Evolutionary conservation across 768 basidiomycete species (phyloP), one percentile per base, ranked within the genome.

Genomic region (Suillus subaureus): DNA sequence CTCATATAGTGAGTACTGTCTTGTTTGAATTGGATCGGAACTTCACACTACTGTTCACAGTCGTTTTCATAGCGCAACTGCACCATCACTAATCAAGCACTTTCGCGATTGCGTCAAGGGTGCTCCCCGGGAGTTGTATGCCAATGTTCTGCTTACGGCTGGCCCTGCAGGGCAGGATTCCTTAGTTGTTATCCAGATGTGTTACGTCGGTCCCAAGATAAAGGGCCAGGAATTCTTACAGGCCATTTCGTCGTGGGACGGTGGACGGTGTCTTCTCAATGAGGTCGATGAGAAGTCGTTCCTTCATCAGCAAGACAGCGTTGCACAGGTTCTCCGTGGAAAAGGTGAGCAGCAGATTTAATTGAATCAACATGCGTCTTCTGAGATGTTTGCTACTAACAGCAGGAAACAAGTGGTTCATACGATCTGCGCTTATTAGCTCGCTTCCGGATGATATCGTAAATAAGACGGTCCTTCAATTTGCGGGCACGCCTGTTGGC

Each of bases 41-140:
- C 39, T 66, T 31, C 3, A 57, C 35, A 42, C 33, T 64, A 31
- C 21, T 64, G 5, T 68, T 60, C 67, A 8, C 71, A 96, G 94
- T 76, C 91, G 93, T 43, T 97, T 97, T 80, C 89, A 93, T 75
- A 86, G 84, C 57, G 85, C 88, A n/a, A 96, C 94, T 0, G 90
- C 96, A 0, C 89, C 93, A 4, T 94, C 92, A 6, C 85, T 97
- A 54, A 88, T 97, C 73, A 90, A 89, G 68, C 96, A 97, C 77
- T 94, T 95, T 80, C 88, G 96, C 31, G 96, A 97, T 75, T 96
- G 94, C 72, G 85, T 96, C 80, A 96, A 96, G 73, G 88, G 89
- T 47, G 92, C 93, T 15, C 93, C 94, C 1, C 85, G 91, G 12
- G 90, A 94, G 71, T 84, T 96, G 21, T 97, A 97, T 74, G 91